phyloP scores from a whole-genome alignment of 1,139 yeast species.

The Protomyces gravidus region DNA sequence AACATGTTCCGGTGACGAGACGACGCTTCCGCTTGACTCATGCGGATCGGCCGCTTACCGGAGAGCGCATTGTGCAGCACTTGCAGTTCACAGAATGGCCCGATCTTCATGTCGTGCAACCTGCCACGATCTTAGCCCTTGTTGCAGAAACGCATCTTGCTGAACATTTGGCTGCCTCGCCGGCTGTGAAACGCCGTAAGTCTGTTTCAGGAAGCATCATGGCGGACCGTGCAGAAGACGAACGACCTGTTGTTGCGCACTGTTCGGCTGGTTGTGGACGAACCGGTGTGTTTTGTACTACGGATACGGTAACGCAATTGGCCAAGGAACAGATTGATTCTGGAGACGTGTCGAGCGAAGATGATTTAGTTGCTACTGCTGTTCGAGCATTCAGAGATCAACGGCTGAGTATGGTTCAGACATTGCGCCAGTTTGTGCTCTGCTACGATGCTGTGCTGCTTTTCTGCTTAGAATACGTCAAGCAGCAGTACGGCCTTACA shows the following conservation, averaged over 20 bases:
- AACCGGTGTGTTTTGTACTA: conserved; percentile 77
- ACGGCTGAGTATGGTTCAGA: conserved; percentile 79
- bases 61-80: conserved; percentile 48
- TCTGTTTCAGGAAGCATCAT: background rate
- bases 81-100: conserved; percentile 76
- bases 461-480: conserved; percentile 1
- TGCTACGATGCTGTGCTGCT: conserved; percentile 57
- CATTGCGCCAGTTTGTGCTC: conserved; percentile 64
- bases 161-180: conserved; percentile 21
- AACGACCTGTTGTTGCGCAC: conserved; percentile 61
- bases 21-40: conserved; percentile 33
- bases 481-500: background rate
- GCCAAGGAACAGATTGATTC: conserved; percentile 36
- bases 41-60: conserved; percentile 3
- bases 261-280: conserved; percentile 94
- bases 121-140: conserved; percentile 52
- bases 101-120: conserved; percentile 67
- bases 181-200: conserved; percentile 12
- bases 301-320: conserved; percentile 60
- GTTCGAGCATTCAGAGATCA: conserved; percentile 65
- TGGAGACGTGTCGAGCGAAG: conserved; percentile 34
- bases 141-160: conserved; percentile 42
- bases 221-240: background rate
- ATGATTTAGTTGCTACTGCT: conserved; percentile 53
- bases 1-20: conserved; percentile 31